Evolutionary conservation across 306 rosid genomes (phyloP).

Genomic region (Dalbergia cultrata): DNA sequence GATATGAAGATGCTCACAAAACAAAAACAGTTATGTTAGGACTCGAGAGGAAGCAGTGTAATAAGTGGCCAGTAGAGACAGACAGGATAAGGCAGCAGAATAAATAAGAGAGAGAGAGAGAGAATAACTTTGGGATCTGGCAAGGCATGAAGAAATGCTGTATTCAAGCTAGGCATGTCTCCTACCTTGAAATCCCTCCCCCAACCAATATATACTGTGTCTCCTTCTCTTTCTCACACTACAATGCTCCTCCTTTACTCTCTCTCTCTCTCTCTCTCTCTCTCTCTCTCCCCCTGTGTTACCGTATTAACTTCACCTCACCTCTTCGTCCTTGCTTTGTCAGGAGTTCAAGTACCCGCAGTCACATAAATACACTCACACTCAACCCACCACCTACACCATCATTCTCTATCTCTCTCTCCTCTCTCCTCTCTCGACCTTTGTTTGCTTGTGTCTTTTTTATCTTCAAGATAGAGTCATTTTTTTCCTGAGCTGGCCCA

Average conservation of each 20-base stretch:
- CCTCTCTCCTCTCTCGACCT: slow-evolving; percentile 18
- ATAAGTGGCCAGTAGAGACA: slow-evolving; percentile 34
- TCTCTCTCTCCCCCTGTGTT: background rate
- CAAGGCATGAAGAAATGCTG: slow-evolving; percentile 56
- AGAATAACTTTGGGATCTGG: slow-evolving; percentile 64
- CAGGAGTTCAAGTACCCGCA: background rate
- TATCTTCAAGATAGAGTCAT: slow-evolving; percentile 10
- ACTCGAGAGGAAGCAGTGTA: slow-evolving; percentile 40
- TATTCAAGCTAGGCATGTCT: slow-evolving; percentile 70
- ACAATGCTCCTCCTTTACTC: background rate
- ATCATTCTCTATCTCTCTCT: background rate
- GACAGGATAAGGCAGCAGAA: slow-evolving; percentile 19
- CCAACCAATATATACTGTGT: background rate
- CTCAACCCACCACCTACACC: slow-evolving; percentile 26
- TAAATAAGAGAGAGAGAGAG: slow-evolving; percentile 10
- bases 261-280: slow-evolving; percentile 15
- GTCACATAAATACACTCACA: slow-evolving; percentile 43
- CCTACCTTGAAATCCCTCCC: slow-evolving; percentile 51
- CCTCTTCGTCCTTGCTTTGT: slow-evolving; percentile 7
- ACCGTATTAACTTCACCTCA: background rate
- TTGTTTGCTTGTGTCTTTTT: background rate
- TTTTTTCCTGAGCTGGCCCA: slow-evolving; percentile 51
- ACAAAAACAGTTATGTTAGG: slow-evolving; percentile 2
- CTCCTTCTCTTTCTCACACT: background rate
- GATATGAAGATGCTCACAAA: background rate